A percentile compares a stretch with the other conserved stretches of the same genome.
Conservation (phyloP, 768 basidiomycete species). For the Collybia sordida region DNA sequence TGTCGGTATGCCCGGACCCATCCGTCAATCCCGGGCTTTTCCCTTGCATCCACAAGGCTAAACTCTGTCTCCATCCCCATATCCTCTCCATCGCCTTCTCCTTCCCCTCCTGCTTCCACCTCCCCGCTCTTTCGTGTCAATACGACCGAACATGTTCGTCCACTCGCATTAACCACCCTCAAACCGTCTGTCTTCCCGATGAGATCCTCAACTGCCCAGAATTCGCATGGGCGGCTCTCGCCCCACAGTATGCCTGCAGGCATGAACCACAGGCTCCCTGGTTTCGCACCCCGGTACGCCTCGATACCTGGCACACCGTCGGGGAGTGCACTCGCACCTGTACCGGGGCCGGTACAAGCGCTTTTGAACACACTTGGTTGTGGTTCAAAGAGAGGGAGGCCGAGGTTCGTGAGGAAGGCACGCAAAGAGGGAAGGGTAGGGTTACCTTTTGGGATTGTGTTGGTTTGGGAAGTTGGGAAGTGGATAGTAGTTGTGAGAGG, state of each 20-base stretch:
- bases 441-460: slow-evolving; percentile 46
- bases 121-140: slow-evolving; percentile 37
- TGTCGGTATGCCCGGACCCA: slow-evolving; percentile 64
- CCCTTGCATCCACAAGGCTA: slow-evolving; percentile 68
- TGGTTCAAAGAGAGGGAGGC: slow-evolving; percentile 45
- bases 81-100: slow-evolving; percentile 38
- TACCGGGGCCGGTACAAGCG: slow-evolving; percentile 37
- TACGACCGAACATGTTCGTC: slow-evolving; percentile 65
- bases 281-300: slow-evolving; percentile 71
- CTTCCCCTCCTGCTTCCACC: slow-evolving; percentile 26
- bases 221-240: slow-evolving; percentile 75
- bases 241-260: slow-evolving; percentile 69
- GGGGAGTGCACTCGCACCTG: slow-evolving; percentile 32
- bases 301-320: slow-evolving; percentile 61
- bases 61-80: slow-evolving; percentile 64
- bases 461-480: slow-evolving; percentile 22
- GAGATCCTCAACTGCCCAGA: slow-evolving; percentile 67
- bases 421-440: slow-evolving; percentile 50
- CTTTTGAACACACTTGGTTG: slow-evolving; percentile 55
- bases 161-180: slow-evolving; percentile 59
- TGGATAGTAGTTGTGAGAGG: slow-evolving; percentile 44
- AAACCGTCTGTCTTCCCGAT: slow-evolving; percentile 47
- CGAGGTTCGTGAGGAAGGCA: slow-evolving; percentile 51
- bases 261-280: slow-evolving; percentile 73
- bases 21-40: slow-evolving; percentile 60